Percentiles rank a stretch among this genome's conserved stretches.
Evolutionary conservation across 768 basidiomycete genomes (phyloP).

Genomic region (Daedaleopsis sinensis): DNA sequence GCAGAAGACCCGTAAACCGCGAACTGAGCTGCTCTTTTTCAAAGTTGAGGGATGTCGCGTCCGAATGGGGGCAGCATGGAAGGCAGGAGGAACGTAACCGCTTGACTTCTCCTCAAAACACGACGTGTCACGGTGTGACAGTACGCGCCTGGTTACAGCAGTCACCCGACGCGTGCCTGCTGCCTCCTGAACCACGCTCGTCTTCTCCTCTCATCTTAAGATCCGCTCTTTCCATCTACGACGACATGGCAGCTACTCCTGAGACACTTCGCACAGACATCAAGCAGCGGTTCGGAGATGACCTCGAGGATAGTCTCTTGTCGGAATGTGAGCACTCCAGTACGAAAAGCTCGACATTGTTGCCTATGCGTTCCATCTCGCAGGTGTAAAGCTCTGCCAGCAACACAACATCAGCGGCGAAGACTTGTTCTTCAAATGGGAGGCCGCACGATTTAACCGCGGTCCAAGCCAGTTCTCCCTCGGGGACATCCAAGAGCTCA

Average conservation of each 20-base stretch:
- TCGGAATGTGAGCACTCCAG: slow-evolving; percentile 48
- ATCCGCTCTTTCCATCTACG: background rate
- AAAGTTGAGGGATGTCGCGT: too few species aligned
- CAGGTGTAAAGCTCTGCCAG: slow-evolving; percentile 68
- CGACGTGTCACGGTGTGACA: background rate
- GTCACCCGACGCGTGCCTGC: slow-evolving; percentile 10
- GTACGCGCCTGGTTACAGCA: background rate
- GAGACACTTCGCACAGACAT: slow-evolving; percentile 7
- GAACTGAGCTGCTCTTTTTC: too few species aligned
- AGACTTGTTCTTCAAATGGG: slow-evolving; percentile 67
- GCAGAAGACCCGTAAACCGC: too few species aligned
- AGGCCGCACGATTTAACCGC: slow-evolving; percentile 47
- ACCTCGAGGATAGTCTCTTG: slow-evolving; percentile 17
- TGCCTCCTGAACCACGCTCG: too few species aligned
- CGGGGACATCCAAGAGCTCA: slow-evolving; percentile 45
- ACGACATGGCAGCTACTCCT: background rate
- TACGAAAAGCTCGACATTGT: background rate
- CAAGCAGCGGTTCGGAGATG: slow-evolving; percentile 8
- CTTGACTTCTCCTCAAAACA: background rate
- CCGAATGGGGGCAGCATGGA: too few species aligned
- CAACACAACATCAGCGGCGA: slow-evolving; percentile 58
- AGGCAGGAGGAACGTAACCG: too few species aligned
- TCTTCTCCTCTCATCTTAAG: background rate
- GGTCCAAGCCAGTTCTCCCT: slow-evolving; percentile 43
- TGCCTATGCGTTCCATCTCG: slow-evolving; percentile 14